A percentile compares a stretch with the other conserved stretches of the same genome.
phyloP scores from a whole-genome alignment of 805 yeast genomes.

The Candida glaebosa region DNA sequence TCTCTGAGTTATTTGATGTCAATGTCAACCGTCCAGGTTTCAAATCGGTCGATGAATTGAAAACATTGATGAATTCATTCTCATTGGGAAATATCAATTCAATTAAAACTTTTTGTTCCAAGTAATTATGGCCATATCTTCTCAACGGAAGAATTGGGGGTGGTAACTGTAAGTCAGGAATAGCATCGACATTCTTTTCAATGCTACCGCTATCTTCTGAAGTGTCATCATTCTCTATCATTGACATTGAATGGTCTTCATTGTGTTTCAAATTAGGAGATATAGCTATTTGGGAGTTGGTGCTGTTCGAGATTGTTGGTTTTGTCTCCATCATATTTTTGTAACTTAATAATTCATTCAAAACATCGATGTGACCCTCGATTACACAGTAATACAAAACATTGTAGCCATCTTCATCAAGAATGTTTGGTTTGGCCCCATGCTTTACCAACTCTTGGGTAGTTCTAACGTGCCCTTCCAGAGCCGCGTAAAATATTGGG shows the following conservation, averaged over 20 bases:
- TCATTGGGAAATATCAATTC: slow-evolving; percentile 65
- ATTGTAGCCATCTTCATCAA: slow-evolving; percentile 76
- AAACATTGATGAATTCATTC: slow-evolving; percentile 44
- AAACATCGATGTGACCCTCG: slow-evolving; percentile 86
- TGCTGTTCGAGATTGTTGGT: neutral
- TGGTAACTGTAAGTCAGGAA: slow-evolving; percentile 88
- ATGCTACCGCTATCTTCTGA: slow-evolving; percentile 37
- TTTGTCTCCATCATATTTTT: slow-evolving; percentile 11
- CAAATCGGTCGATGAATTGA: slow-evolving; percentile 37
- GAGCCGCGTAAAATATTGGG: slow-evolving; percentile 85
- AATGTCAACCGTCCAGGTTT: slow-evolving; percentile 82
- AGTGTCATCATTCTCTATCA: slow-evolving; percentile 25
- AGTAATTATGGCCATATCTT: slow-evolving; percentile 92
- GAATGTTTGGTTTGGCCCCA: slow-evolving; percentile 65
- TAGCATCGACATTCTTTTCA: slow-evolving; percentile 52
- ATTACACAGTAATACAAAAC: slow-evolving; percentile 89
- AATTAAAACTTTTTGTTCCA: slow-evolving; percentile 83
- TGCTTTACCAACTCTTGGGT: slow-evolving; percentile 65
- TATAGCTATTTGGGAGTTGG: slow-evolving; percentile 1
- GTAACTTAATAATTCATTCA: slow-evolving; percentile 60
- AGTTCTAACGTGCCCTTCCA: slow-evolving; percentile 73
- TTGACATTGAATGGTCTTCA: slow-evolving; percentile 18
- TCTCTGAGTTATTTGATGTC: slow-evolving; percentile 70
- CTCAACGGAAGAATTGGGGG: slow-evolving; percentile 95
- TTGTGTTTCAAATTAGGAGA: neutral